Evolutionary conservation across 805 yeast genomes (phyloP), one percentile per base, ranked within the genome.

Genomic region (Barnettozyma californica): DNA sequence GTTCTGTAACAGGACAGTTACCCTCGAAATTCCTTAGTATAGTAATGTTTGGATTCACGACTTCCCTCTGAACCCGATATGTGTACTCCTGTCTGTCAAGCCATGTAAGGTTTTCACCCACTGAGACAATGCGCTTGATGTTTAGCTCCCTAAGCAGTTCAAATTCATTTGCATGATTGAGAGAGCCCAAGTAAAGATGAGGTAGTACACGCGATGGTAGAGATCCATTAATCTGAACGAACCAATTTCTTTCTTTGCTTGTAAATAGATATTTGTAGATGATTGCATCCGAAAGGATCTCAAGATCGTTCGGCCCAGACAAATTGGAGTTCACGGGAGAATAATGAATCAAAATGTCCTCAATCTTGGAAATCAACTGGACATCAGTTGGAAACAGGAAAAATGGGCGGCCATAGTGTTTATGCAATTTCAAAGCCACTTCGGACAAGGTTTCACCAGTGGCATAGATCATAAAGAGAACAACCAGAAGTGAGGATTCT

Each of bases 141-240:
- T 87, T 89, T 11, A 92, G 67, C 47, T 74, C 75, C 26, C 69
- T 65, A 47, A 92, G 68, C 54, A 92, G 65, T 2, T 80, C 77
- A 6, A 84, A 74, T 54, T 82, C 78, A 48, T 81, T 81, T 4
- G 97, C 97, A 68, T 92, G 97, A 42, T 68, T 77, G 47, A 90
- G 69, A 3, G 94, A 83, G 1, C 98, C 98, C 46, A 92, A 70
- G 60, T 90, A 92, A 52, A 92, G 65, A 64, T 91, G 91, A 1
- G 92, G 87, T 46, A 91, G 66, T 4, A 92, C 84, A 45, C 87
- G 70, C 0, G 97, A 89, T 1, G 98, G 98, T 21, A 92, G 62
- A 2, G 95, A 74, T 21, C 97, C 90, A 61, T 74, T 50, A 16
- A 66, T 44, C 44, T 59, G 59, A 21, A 64, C 58, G 41, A 53